Conservation (phyloP, 345 rosid genomes). For the Brassica cretica region DNA sequence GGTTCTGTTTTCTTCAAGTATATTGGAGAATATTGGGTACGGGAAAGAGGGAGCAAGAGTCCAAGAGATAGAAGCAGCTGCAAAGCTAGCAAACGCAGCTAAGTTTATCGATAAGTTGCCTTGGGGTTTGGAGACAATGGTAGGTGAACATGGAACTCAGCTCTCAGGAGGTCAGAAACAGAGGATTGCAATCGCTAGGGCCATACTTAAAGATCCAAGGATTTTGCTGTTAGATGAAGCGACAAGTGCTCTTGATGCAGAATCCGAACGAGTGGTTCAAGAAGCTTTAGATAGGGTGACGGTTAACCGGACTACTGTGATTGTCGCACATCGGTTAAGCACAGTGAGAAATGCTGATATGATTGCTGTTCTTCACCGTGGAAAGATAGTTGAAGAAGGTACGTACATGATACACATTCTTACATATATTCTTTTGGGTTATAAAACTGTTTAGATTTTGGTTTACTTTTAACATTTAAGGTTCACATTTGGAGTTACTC, state of each 20-base stretch:
- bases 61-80: neutral
- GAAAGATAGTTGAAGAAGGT: neutral
- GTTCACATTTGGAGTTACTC: neutral
- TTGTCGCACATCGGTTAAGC: neutral
- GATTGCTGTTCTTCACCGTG: neutral
- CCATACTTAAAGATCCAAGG: neutral
- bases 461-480: neutral
- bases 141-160: neutral
- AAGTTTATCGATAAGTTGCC: neutral
- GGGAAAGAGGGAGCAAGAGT: neutral
- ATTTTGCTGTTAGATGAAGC: neutral
- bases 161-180: neutral
- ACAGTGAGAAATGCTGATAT: neutral
- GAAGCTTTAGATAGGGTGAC: neutral
- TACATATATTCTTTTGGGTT: neutral
- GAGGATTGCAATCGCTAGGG: neutral
- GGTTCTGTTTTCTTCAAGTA: neutral
- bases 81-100: neutral
- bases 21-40: neutral
- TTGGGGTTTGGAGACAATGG: neutral
- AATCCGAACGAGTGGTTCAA: neutral
- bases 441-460: neutral
- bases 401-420: neutral
- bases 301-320: neutral
- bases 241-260: neutral